Base-by-base conservation (phyloP, 2,329 filamentous ascomycete genomes). In the Aaosphaeria arxii region DNA sequence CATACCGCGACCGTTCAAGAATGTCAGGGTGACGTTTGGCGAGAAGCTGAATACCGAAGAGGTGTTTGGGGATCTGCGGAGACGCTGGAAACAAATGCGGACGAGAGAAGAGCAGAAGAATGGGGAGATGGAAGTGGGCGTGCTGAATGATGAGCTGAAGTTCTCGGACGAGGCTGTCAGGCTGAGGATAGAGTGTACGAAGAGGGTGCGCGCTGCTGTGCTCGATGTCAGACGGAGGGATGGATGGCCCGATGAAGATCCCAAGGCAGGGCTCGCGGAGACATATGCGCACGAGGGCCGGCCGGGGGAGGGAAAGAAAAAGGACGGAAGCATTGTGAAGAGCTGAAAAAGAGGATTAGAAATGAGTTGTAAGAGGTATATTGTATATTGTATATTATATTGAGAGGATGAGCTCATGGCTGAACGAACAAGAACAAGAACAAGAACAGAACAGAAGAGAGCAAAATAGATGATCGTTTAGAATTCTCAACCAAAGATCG, bases 181-280 rank as follows among this genome's bases (percentile, higher is more conserved):
- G 56, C 74, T 95, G 53, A 78, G 94, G 49, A 84, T 88, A 46
- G 89, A 96, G 69, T 89, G 92, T 43, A 90, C 92, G 2, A 78
- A 79, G 67, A 80, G 86, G 50, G 83, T 97, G 32, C 80, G 94
- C 43, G 80, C 87, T 47, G 87, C 95, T 66, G 86, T 99, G 3
- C 71, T 92, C 44, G 89, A 89, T 60, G 78, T 97, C 24, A 80
- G 92, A 52, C 78, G 82, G 54, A 79, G 79, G 40, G 74, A 87
- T 49, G 91, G 91, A 1, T 83, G 87, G 52, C 81, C 87, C 1
- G 90, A 95, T 50, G 87, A 95, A 57, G 89, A 95, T 58, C 85
- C 88, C 0, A 85, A 87, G 56, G 80, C 85, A 42, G 87, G 84
- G 6, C 72, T 91, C 30, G 89, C 88, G 0, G 88, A 92, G 70